Percentiles rank a stretch among this genome's conserved stretches.
Evolutionary conservation across 257 asterid genomes (phyloP).

Genomic region (Petrea volubilis): DNA sequence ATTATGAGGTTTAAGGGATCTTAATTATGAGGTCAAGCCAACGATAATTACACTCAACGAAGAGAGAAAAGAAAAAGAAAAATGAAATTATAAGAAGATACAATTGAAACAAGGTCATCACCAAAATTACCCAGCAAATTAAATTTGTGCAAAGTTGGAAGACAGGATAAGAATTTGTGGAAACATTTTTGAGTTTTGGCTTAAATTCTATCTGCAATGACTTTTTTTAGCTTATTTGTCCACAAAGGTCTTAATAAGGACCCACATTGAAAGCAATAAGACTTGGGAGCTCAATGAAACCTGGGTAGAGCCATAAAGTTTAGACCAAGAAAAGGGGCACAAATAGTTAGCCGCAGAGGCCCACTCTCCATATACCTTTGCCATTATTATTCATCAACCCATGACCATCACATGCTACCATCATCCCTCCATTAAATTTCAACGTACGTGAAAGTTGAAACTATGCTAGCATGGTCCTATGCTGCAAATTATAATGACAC

Average conservation of each 20-base stretch:
- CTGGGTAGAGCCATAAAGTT: slow-evolving; percentile 16
- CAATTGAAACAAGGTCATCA: background rate
- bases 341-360: background rate
- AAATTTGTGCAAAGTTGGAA: background rate
- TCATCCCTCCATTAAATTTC: background rate
- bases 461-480: background rate
- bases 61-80: background rate
- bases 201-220: slow-evolving; percentile 13
- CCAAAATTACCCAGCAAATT: background rate
- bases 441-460: background rate
- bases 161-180: background rate
- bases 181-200: slow-evolving; percentile 1
- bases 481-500: background rate
- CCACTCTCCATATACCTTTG: background rate
- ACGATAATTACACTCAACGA: too few relatives aligned
- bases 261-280: slow-evolving; percentile 36
- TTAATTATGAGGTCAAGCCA: too few relatives aligned
- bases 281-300: slow-evolving; percentile 23
- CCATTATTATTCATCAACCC: background rate
- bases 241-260: slow-evolving; percentile 6
- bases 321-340: background rate
- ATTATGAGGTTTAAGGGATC: too few relatives aligned
- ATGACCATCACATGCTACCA: background rate
- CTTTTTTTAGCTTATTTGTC: too few relatives aligned
- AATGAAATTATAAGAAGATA: background rate